Evolutionary conservation across 192 early-diverging fungal species (phyloP).

Genomic region (Coemansia sp.): DNA sequence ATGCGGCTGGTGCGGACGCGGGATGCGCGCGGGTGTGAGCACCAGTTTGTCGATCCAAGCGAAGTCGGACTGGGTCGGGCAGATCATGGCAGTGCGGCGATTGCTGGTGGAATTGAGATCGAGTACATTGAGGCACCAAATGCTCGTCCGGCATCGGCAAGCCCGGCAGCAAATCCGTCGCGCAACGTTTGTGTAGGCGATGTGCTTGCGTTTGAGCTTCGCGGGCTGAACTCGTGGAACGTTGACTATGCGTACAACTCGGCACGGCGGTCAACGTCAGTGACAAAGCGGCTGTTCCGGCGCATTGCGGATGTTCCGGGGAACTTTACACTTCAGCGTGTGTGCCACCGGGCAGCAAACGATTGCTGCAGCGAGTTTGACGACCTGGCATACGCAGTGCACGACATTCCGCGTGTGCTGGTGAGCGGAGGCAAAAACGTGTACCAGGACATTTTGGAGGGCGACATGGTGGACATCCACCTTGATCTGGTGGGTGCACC

Average conservation of each 20-base stretch:
- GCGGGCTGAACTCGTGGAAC: conserved; percentile 66
- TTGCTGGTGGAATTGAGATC: conserved; percentile 49
- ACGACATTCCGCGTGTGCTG: conserved; percentile 60
- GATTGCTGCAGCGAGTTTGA: conserved; percentile 61
- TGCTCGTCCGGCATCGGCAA: conserved; percentile 36
- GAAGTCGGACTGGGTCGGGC: conserved; percentile 24
- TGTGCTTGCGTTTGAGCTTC: conserved; percentile 63
- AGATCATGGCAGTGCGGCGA: conserved; percentile 15
- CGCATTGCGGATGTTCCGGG: conserved; percentile 61
- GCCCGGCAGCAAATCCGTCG: conserved; percentile 31
- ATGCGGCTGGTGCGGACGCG: conserved; percentile 42
- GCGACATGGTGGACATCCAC: conserved; percentile 56
- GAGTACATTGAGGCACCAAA: conserved; percentile 55
- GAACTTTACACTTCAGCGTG: conserved; percentile 55
- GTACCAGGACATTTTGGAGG: conserved; percentile 67
- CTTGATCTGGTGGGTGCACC: conserved; percentile 64
- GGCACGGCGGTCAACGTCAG: conserved; percentile 15
- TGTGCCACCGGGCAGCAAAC: conserved; percentile 61
- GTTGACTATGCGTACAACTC: conserved; percentile 57
- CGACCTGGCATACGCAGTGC: conserved; percentile 55
- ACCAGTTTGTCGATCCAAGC: conserved; percentile 29
- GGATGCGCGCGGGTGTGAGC: conserved; percentile 53
- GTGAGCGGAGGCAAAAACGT: conserved; percentile 65
- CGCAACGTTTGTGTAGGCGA: conserved; percentile 65
- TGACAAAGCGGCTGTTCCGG: conserved; percentile 61